phyloP scores from a whole-genome alignment of 768 basidiomycete species.

The Boletus tomentosulus region DNA sequence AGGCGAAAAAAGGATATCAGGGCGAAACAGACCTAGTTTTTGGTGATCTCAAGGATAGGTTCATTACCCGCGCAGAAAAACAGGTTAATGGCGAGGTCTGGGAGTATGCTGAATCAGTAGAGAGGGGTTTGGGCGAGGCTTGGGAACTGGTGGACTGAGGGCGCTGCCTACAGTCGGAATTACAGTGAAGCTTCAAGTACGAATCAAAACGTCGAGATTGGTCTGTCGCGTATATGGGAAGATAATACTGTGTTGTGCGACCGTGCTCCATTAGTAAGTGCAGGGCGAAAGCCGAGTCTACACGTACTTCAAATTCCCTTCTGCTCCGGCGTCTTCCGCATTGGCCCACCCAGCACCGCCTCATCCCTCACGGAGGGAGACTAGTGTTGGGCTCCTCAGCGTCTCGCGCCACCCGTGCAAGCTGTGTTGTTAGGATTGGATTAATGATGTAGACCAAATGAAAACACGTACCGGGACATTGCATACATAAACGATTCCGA shows the following conservation, averaged over 20 bases:
- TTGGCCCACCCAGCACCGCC: no score
- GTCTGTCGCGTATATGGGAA: background rate
- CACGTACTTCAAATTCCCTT: no score
- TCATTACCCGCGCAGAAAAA: background rate
- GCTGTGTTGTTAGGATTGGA: no score
- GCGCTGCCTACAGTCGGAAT: background rate
- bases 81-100: background rate
- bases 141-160: background rate
- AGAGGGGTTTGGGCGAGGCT: background rate
- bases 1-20: background rate
- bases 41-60: background rate
- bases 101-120: background rate
- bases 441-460: no score
- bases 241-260: background rate
- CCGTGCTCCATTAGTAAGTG: background rate
- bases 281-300: background rate
- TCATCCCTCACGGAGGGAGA: no score
- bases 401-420: no score
- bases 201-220: background rate
- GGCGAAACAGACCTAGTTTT: background rate
- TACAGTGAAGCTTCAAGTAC: background rate
- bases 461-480: no score
- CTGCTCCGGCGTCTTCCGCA: no score
- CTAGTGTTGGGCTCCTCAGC: no score
- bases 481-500: no score